These are phyloP conservation scores for Hemileccinum impolitum DNA, from an alignment of 768 basidiomycete species.

Conservation along the genomic window DNA sequence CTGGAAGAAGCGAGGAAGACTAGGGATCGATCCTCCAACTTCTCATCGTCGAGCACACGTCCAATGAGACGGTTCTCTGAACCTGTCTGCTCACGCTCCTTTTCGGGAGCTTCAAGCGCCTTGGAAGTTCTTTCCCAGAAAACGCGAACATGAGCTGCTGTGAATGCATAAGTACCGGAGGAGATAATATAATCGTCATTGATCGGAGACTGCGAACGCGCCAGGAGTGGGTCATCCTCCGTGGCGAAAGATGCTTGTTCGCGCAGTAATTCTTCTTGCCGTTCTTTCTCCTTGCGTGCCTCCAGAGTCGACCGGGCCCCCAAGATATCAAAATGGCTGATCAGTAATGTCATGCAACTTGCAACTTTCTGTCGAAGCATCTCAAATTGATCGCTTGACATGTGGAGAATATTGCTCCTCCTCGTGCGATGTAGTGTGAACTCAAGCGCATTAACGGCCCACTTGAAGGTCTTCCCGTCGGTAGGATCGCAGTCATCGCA, in stretches of 20 bases:
- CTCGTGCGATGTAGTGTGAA: conserved; percentile 87
- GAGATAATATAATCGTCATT: conserved; percentile 32
- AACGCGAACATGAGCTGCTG: conserved; percentile 62
- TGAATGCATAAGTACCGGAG: conserved; percentile 39
- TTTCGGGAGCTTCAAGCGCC: conserved; percentile 64
- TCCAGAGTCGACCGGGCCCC: conserved; percentile 88
- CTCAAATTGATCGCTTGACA: conserved; percentile 86
- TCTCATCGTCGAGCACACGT: conserved; percentile 91
- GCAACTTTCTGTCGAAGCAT: conserved; percentile 89
- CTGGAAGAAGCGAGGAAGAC: conserved; percentile 94
- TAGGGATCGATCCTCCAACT: conserved; percentile 88
- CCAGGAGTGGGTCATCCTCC: conserved; percentile 48
- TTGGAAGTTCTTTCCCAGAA: conserved; percentile 72
- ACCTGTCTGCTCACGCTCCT: conserved; percentile 53
- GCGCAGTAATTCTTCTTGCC: conserved; percentile 58
- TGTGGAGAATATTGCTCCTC: conserved; percentile 83
- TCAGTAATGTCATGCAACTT: conserved; percentile 93
- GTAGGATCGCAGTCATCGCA: conserved; percentile 97
- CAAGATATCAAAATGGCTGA: conserved; percentile 96
- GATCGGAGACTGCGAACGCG: conserved; percentile 37
- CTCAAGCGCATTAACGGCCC: conserved; percentile 95
- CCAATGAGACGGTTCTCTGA: conserved; percentile 77
- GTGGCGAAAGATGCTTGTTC: conserved; percentile 50
- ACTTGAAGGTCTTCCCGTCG: conserved; percentile 93
- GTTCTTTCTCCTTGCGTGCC: conserved; percentile 87